Evolutionary conservation across 306 rosid species (phyloP).

Genomic region (Sophora flavescens): DNA sequence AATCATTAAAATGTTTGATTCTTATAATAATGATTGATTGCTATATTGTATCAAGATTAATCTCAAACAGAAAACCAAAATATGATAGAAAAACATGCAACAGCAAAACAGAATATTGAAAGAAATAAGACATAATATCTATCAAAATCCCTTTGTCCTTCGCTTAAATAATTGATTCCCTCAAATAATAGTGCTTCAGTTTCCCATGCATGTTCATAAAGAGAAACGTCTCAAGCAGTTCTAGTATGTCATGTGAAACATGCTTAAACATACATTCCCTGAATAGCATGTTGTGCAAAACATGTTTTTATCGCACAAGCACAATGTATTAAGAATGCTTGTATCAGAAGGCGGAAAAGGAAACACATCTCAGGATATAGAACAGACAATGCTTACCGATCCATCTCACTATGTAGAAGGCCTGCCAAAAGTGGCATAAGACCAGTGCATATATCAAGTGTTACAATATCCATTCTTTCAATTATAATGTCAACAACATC

Average conservation of each 20-base stretch:
- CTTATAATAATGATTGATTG: too few relatives aligned
- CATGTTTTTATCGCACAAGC: too few relatives aligned
- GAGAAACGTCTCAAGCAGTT: not conserved
- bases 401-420: constrained; percentile 89
- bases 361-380: not conserved
- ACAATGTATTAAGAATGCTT: constrained; percentile 24
- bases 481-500: constrained; percentile 84
- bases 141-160: not conserved
- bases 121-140: not conserved
- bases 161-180: not conserved
- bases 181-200: not conserved
- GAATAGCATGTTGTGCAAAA: too few relatives aligned
- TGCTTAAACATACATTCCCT: too few relatives aligned
- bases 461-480: constrained; percentile 77
- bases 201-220: not conserved
- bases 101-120: not conserved
- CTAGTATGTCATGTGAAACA: not conserved
- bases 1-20: too few relatives aligned
- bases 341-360: constrained; percentile 20
- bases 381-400: constrained; percentile 61
- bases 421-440: constrained; percentile 77
- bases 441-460: constrained; percentile 83
- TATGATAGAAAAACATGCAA: not conserved
- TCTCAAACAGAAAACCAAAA: too few relatives aligned
- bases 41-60: too few relatives aligned